These are phyloP conservation scores for Kodamaea ohmeri DNA, from an alignment of 1,139 yeast genomes.

Conservation along the genomic window DNA sequence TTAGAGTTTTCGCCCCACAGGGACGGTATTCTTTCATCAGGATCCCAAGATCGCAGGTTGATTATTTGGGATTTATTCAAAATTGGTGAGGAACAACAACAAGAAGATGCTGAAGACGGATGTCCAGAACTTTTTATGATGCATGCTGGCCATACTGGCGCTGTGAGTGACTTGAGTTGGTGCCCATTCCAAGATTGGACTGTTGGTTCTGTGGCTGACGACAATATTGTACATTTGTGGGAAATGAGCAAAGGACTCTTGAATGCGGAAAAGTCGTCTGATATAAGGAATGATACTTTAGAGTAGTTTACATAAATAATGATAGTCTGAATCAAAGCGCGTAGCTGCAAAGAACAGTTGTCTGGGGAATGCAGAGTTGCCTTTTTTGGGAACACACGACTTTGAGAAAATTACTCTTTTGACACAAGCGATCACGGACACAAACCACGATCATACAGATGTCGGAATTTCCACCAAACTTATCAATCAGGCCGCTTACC, in stretches of 20 bases:
- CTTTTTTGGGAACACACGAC: background rate
- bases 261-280: conserved; percentile 29
- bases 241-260: conserved; percentile 55
- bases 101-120: conserved; percentile 78
- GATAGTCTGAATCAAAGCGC: background rate
- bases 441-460: conserved; percentile 7
- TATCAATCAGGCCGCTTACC: conserved; percentile 80
- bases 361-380: too few relatives aligned
- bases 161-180: conserved; percentile 70
- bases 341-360: too few relatives aligned
- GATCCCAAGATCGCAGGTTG: conserved; percentile 68
- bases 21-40: conserved; percentile 72
- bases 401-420: background rate
- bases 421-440: background rate
- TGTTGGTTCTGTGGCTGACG: conserved; percentile 70
- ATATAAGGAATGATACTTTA: conserved; percentile 20
- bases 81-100: conserved; percentile 78
- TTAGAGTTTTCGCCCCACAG: conserved; percentile 70
- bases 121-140: conserved; percentile 79
- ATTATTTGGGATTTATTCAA: conserved; percentile 71
- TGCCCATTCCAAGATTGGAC: conserved; percentile 73
- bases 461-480: conserved; percentile 49
- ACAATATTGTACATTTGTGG: conserved; percentile 77
- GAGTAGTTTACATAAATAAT: conserved; percentile 17
- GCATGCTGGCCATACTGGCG: conserved; percentile 84